phyloP scores from a whole-genome alignment of 2,329 filamentous ascomycete species.

The Thermoascus crustaceus region DNA sequence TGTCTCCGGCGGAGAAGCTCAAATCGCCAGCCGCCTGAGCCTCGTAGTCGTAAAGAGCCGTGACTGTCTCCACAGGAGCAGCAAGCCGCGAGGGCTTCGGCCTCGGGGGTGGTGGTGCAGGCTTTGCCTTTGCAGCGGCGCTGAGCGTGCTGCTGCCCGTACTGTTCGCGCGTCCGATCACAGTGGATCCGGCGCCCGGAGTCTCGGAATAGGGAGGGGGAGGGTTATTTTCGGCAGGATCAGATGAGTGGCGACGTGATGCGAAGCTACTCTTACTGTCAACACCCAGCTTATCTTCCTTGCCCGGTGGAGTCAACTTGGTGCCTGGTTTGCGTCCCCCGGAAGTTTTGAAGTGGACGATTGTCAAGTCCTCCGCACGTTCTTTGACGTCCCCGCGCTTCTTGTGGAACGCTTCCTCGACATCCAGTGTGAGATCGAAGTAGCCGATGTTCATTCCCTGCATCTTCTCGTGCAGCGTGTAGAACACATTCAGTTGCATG shows the following conservation, averaged over 20 bases:
- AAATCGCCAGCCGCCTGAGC: constrained; percentile 91
- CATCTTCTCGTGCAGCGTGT: constrained; percentile 97
- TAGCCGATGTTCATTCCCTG: constrained; percentile 95
- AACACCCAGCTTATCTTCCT: constrained; percentile 28
- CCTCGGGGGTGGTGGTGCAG: constrained; percentile 62
- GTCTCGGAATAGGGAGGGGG: constrained; percentile 64
- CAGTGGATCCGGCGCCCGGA: constrained; percentile 21
- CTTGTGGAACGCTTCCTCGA: constrained; percentile 81
- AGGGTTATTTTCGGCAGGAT: constrained; percentile 49
- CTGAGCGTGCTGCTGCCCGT: constrained; percentile 37
- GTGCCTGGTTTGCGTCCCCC: constrained; percentile 46
- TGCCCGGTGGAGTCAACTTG: constrained; percentile 20
- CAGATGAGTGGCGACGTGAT: constrained; percentile 29
- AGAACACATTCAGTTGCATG: constrained; percentile 99
- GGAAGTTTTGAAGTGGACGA: constrained; percentile 85
- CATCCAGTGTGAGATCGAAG: constrained; percentile 83
- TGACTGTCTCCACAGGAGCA: constrained; percentile 69
- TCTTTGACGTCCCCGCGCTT: constrained; percentile 87
- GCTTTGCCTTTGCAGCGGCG: constrained; percentile 59
- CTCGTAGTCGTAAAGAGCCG: constrained; percentile 91
- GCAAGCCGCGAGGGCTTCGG: constrained; percentile 68
- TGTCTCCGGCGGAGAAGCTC: constrained; percentile 78
- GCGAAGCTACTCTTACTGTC: constrained; percentile 29
- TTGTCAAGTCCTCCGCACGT: constrained; percentile 73
- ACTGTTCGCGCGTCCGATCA: constrained; percentile 33